Base-by-base conservation (phyloP, 768 basidiomycete species). In the Fibroporia radiculosa region DNA sequence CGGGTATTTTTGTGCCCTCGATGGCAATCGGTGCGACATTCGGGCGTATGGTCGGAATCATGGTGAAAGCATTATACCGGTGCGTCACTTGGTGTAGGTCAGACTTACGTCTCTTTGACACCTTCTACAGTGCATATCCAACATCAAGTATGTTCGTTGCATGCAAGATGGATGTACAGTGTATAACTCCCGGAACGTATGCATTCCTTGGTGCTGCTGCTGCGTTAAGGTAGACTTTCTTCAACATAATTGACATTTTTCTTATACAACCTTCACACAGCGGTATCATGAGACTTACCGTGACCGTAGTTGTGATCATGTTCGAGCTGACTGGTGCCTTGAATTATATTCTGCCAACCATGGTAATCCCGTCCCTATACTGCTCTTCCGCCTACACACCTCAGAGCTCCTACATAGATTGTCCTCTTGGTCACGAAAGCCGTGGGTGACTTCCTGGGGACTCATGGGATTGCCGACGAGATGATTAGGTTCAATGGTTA, bases 21-120 rank as follows among this genome's bases (percentile, higher is more conserved):
- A 98, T 99, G 96, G 96, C 95, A 1, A 83, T 98, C 44, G 96
- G 96, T 29, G 96, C 96, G 3, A 86, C 90, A 0, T 98, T 98
- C 58, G 96, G 96, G 2, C 74, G 96, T 29, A 96, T 98, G 92
- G 69, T 99, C 14, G 96, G 96, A 1, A 98, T 97, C 48, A 73
- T 96, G 51, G 93, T 97, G 25, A 95, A 96, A 64, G 93, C 93
- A 0, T 72, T 96, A 65, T 82, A 95, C 62, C 74, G 72, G 93
- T 85, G 50, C 55, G 74, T 57, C 6, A 42, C 6, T 14, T 7
- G 18, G n/a, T 18, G 38, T 40, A 32, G 50, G 20, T 6, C 5
- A 25, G 8, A 26, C 24, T 3, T 27, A 40, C 39, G 11, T 8
- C 6, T 40, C 8, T 5, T 18, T 31, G 3, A 12, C 7, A 22